phyloP scores from a whole-genome alignment of 331 rosid species.

The Quercus lobata region DNA sequence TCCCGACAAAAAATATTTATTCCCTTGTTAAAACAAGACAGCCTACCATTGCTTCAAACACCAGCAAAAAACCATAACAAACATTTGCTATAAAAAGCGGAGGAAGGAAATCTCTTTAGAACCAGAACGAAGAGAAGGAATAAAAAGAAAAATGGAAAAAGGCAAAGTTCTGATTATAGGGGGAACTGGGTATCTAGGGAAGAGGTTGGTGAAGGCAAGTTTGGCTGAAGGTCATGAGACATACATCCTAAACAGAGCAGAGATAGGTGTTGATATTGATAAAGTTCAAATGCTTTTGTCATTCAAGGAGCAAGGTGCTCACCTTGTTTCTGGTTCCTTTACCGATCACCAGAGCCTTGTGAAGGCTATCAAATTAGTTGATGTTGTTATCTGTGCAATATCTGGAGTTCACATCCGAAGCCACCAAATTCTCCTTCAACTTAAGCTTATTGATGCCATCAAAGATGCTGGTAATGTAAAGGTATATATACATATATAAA shows the following conservation, averaged over 20 bases:
- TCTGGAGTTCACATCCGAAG: slow-evolving; percentile 61
- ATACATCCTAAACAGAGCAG: slow-evolving; percentile 51
- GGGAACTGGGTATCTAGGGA: slow-evolving; percentile 69
- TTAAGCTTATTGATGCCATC: slow-evolving; percentile 64
- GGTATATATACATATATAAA: slow-evolving; percentile 24
- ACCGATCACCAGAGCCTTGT: slow-evolving; percentile 48
- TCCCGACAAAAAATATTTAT: no score
- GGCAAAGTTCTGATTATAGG: slow-evolving; percentile 52
- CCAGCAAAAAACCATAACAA: no score
- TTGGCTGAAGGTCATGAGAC: slow-evolving; percentile 52
- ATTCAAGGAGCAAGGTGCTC: slow-evolving; percentile 57
- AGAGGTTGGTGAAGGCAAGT: slow-evolving; percentile 63
- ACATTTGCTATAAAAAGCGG: no score
- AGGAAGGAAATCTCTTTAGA: no score
- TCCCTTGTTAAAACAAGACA: no score
- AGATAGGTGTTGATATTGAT: slow-evolving; percentile 66
- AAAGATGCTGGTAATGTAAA: slow-evolving; percentile 67
- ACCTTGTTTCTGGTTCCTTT: slow-evolving; percentile 44
- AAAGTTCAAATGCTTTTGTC: slow-evolving; percentile 53
- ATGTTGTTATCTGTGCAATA: slow-evolving; percentile 64
- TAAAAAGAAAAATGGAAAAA: no score
- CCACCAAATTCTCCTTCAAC: slow-evolving; percentile 62
- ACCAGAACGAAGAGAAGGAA: no score
- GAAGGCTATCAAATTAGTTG: slow-evolving; percentile 54
- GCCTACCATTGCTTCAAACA: no score